Conservation (phyloP, 208 protist genomes). For the Dictyostelium gargantuum region DNA sequence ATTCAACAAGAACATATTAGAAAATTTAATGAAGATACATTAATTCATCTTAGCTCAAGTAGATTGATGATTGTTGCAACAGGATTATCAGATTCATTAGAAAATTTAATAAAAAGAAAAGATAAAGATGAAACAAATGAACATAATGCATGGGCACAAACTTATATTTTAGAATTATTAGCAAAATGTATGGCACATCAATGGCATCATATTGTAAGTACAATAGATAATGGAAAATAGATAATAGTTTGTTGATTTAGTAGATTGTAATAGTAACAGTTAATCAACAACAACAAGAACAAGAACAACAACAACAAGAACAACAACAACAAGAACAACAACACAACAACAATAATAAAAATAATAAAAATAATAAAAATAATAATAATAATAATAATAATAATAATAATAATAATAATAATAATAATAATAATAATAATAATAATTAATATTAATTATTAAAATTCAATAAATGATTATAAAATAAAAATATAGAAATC, state of each 20-base stretch:
- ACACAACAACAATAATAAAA: neutral
- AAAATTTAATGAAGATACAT: conserved; percentile 52
- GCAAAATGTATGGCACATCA: conserved; percentile 59
- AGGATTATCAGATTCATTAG: conserved; percentile 47
- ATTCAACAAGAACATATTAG: conserved; percentile 62
- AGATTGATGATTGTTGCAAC: conserved; percentile 34
- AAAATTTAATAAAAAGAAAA: conserved; percentile 42
- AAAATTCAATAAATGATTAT: neutral
- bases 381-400: neutral
- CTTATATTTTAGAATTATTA: conserved; percentile 43
- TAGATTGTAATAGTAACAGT: too few relatives aligned
- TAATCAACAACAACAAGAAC: too few relatives aligned
- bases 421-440: neutral
- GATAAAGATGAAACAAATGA: conserved; percentile 43
- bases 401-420: neutral
- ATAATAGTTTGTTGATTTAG: too few relatives aligned
- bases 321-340: too few relatives aligned
- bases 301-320: too few relatives aligned
- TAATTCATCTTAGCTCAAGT: conserved; percentile 16
- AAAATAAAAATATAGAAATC: conserved; percentile 24
- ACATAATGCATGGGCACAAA: conserved; percentile 60
- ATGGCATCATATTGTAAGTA: conserved; percentile 68
- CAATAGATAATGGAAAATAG: too few relatives aligned
- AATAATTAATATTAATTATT: too few relatives aligned
- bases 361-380: neutral